Base-by-base conservation (phyloP, 192 early-diverging fungal genomes). In the Umbelopsis isabellina region DNA sequence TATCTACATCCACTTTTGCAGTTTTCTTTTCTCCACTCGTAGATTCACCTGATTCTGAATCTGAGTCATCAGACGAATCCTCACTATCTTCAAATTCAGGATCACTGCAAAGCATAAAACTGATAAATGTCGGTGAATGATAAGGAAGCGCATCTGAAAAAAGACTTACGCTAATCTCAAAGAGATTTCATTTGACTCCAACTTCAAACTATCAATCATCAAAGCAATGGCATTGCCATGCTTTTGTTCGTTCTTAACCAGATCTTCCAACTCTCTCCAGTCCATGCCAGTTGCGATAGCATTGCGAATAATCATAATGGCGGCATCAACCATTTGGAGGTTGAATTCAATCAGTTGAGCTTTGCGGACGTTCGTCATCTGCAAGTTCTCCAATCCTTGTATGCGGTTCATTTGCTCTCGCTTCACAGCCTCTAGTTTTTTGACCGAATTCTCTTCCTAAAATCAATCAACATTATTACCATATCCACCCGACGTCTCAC, bases 231-330 rank as follows among this genome's bases (percentile, higher is more conserved):
- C 90, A 61, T 94, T 96, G 3, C 87, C 89, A 23, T 83, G 80
- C 21, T 81, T 87, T 75, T 87, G 85, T 73, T 98, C 95, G 37
- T 96, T 93, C 33, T 83, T 79, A 2, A 99, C 88, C 37, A 97
- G 80, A 66, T 95, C 91, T 55, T 90, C 92, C 7, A 99, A 82
- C 77, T 99, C 98, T 67, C 85, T 83, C 98, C 98, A 99, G 77
- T 98, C 97, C 91, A 98, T 96, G 5, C 95, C 93, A 23, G 88
- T 87, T 8, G 94, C 94, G 8, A 98, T 88, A 30, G 94, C 95
- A 73, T 90, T 88, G 35, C 95, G 87, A 70, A 97, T 91, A 49
- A 96, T 91, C 69, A 86, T 78, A 64, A 99, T 92, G 0, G 95
- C 89, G 48, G 91, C 88, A 66, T 98, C 97, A 1, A 97, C 95